Percentiles rank a stretch among this genome's conserved stretches.
Conservation (phyloP, 2,329 filamentous ascomycete species). For the Diplodia sapinea region DNA sequence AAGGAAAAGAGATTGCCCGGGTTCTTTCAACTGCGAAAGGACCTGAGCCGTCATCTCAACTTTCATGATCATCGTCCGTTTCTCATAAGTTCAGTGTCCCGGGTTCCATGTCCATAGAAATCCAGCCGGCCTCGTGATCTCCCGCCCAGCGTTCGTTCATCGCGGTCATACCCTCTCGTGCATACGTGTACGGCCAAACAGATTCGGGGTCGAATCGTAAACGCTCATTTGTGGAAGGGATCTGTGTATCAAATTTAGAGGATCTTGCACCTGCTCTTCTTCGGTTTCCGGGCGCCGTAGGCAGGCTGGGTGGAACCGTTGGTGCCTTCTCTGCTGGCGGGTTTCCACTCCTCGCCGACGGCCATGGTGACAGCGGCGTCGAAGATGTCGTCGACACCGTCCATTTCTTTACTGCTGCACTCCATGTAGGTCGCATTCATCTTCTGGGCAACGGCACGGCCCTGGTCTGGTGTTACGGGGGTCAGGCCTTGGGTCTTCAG, state of each 20-base stretch:
- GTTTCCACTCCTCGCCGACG: slow-evolving; percentile 69
- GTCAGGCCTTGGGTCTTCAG: slow-evolving; percentile 97
- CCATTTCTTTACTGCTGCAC: slow-evolving; percentile 98
- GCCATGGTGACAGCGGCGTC: slow-evolving; percentile 88
- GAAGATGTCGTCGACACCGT: slow-evolving; percentile 95
- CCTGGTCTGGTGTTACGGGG: slow-evolving; percentile 90
- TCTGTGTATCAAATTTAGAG: slow-evolving; percentile 38
- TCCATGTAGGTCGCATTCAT: slow-evolving; percentile 98
- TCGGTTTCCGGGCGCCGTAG: slow-evolving; percentile 45
- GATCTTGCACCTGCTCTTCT: slow-evolving; percentile 49
- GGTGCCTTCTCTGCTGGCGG: slow-evolving; percentile 13
- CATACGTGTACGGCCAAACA: slow-evolving; percentile 23
- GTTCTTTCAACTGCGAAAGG: neutral
- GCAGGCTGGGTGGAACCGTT: slow-evolving; percentile 33
- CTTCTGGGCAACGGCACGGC: slow-evolving; percentile 82
- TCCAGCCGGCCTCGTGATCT: slow-evolving; percentile 12
- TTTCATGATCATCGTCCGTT: slow-evolving; percentile 27
- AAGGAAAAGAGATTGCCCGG: slow-evolving; percentile 25
- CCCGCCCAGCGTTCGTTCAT: slow-evolving; percentile 31
- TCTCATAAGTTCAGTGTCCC: slow-evolving; percentile 16
- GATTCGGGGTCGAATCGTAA: slow-evolving; percentile 11
- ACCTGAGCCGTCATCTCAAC: neutral
- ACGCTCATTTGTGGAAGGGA: neutral
- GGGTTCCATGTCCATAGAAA: slow-evolving; percentile 13
- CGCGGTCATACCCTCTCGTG: slow-evolving; percentile 23